phyloP scores from a whole-genome alignment of 2,329 filamentous ascomycete genomes.

The Neofusicoccum sp. region DNA sequence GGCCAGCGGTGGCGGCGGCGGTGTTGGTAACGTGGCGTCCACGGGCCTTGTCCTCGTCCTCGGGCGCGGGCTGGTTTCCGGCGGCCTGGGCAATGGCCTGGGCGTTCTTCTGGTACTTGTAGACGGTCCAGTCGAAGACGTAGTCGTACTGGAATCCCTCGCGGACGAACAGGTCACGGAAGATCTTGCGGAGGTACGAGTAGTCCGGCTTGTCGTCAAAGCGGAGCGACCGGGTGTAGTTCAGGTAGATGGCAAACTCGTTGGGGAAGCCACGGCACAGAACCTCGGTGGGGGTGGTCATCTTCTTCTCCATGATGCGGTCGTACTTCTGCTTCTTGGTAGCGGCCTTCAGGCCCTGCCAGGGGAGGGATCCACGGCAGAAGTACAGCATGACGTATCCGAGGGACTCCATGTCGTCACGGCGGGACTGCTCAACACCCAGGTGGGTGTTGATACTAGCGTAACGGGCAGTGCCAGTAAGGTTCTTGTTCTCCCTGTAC shows the following conservation, averaged over 20 bases:
- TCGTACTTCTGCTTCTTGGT: slow-evolving; percentile 99
- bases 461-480: slow-evolving; percentile 97
- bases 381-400: slow-evolving; percentile 99
- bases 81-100: slow-evolving; percentile 87
- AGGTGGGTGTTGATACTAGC: slow-evolving; percentile 98
- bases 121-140: slow-evolving; percentile 99
- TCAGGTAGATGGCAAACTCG: slow-evolving; percentile 98
- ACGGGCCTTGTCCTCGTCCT: slow-evolving; percentile 74
- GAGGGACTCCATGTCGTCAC: slow-evolving; percentile 98
- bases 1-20: slow-evolving; percentile 63
- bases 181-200: slow-evolving; percentile 99
- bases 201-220: slow-evolving; percentile 99
- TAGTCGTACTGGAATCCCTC: slow-evolving; percentile 99
- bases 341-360: slow-evolving; percentile 97
- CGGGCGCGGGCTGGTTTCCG: slow-evolving; percentile 62
- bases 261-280: slow-evolving; percentile 99
- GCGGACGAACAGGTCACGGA: slow-evolving; percentile 97
- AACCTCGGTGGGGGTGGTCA: slow-evolving; percentile 98
- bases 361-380: slow-evolving; percentile 96
- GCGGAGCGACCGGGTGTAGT: slow-evolving; percentile 97
- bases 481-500: slow-evolving; percentile 99
- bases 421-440: slow-evolving; percentile 97
- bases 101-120: slow-evolving; percentile 99
- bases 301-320: slow-evolving; percentile 99
- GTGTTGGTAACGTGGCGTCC: slow-evolving; percentile 56